Evolutionary conservation across 108 stramenopile genomes (phyloP).

Genomic region (Poteriospumella lacustris): DNA sequence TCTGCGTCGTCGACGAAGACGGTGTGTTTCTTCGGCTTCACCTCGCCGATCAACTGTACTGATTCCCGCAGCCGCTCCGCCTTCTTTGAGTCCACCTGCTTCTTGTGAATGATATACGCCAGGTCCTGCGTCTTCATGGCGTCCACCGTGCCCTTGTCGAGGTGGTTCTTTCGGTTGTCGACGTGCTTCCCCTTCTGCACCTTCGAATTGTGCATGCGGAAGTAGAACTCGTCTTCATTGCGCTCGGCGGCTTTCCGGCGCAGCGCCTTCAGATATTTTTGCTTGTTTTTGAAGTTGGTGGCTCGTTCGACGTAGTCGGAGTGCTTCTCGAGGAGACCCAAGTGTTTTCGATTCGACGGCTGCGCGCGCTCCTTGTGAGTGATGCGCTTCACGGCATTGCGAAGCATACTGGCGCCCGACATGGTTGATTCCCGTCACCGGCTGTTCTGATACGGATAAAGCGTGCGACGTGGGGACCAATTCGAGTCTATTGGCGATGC

Average conservation of each 20-base stretch:
- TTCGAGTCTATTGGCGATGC: too few relatives aligned
- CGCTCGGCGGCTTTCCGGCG: slow-evolving; percentile 70
- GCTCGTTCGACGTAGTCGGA: slow-evolving; percentile 90
- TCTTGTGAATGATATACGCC: slow-evolving; percentile 71
- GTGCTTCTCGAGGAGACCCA: slow-evolving; percentile 96
- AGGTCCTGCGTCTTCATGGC: slow-evolving; percentile 96
- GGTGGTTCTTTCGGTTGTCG: slow-evolving; percentile 35
- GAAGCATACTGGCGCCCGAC: slow-evolving; percentile 47
- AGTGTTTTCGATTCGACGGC: slow-evolving; percentile 68
- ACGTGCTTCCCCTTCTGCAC: slow-evolving; percentile 63
- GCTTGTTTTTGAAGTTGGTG: slow-evolving; percentile 79
- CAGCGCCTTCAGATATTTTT: slow-evolving; percentile 63
- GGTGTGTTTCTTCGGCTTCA: slow-evolving; percentile 44
- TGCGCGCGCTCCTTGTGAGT: slow-evolving; percentile 97
- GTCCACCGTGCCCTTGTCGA: slow-evolving; percentile 62
- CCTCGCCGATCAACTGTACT: slow-evolving; percentile 46
- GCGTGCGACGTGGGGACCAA: too few relatives aligned
- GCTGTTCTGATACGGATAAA: too few relatives aligned
- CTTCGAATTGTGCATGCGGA: slow-evolving; percentile 79
- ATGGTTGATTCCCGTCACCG: not conserved
- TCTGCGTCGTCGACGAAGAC: slow-evolving; percentile 59
- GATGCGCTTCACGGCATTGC: slow-evolving; percentile 94
- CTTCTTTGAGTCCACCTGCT: slow-evolving; percentile 53
- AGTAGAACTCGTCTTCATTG: slow-evolving; percentile 99
- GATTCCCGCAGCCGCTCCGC: slow-evolving; percentile 54